Conservation (phyloP, 495 filamentous ascomycete genomes). For the Talaromyces trachyspermus region DNA sequence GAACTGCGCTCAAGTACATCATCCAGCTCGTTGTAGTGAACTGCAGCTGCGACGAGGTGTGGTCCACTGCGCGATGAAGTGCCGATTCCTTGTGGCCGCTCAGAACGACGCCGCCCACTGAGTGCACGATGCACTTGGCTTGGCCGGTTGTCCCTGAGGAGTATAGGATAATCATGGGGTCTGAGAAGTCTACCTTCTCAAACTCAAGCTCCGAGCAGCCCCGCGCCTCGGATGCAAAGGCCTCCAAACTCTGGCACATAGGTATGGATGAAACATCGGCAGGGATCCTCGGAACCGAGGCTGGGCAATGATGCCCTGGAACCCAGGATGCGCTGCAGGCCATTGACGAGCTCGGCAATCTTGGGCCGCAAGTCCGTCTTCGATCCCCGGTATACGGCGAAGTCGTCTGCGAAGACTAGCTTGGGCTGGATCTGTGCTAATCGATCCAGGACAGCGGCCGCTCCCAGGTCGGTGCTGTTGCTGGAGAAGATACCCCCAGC, state of each 20-base stretch:
- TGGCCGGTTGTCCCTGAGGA: constrained; percentile 71
- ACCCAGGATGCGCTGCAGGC: constrained; percentile 53
- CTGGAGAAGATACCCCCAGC: constrained; percentile 65
- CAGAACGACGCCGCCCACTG: constrained; percentile 12
- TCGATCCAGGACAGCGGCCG: constrained; percentile 65
- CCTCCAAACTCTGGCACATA: constrained; percentile 39
- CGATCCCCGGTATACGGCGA: constrained; percentile 72
- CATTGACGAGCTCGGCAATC: constrained; percentile 56
- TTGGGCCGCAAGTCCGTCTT: constrained; percentile 60
- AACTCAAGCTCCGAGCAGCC: constrained; percentile 27
- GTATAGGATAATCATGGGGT: constrained; percentile 73
- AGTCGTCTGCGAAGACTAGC: constrained; percentile 72
- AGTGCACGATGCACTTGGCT: constrained; percentile 74
- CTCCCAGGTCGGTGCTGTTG: constrained; percentile 70
- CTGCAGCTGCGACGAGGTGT: background rate
- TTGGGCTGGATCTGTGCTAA: constrained; percentile 62
- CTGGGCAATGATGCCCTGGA: constrained; percentile 54
- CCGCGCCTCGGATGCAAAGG: no score
- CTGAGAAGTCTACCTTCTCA: constrained; percentile 4
- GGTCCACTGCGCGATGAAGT: no score
- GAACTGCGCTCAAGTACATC: no score
- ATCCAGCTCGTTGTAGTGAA: no score
- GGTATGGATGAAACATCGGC: constrained; percentile 51
- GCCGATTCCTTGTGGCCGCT: no score
- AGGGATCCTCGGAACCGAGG: constrained; percentile 49